Conservation (phyloP, 23 red algal species). For the Gracilariopsis chorda region DNA sequence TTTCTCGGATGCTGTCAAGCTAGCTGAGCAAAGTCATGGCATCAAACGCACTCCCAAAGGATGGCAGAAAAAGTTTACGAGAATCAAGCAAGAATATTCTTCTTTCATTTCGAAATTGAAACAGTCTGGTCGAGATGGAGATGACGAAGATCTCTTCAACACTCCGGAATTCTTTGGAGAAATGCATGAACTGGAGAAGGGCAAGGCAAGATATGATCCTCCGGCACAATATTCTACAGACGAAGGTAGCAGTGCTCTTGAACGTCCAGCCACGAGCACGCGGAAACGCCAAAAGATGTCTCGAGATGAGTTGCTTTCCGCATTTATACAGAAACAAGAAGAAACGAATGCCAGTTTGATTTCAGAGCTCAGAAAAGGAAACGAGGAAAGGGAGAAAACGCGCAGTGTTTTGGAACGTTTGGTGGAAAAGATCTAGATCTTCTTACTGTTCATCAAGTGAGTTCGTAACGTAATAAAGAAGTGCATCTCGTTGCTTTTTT, state of each 20-base stretch:
- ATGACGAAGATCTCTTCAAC: neutral
- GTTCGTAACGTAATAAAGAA: conserved; percentile 6
- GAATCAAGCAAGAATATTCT: neutral
- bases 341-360: no score
- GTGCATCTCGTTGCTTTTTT: neutral
- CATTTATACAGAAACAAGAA: no score
- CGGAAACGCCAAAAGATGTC: no score
- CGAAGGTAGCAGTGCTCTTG: no score
- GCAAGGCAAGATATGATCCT: conserved; percentile 20
- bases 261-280: no score
- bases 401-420: no score
- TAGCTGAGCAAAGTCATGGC: neutral
- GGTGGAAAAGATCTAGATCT: no score
- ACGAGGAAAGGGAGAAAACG: no score
- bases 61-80: conserved; percentile 20
- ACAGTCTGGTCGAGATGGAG: conserved; percentile 25
- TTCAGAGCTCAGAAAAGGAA: no score
- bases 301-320: no score
- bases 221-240: no score
- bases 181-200: conserved; percentile 19
- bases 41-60: neutral
- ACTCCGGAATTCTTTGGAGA: conserved; percentile 25
- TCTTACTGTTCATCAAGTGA: neutral
- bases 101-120: neutral
- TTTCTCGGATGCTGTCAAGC: neutral